phyloP scores from a whole-genome alignment of 2,329 filamentous ascomycete genomes.

The Tolypocladium guangdongense region DNA sequence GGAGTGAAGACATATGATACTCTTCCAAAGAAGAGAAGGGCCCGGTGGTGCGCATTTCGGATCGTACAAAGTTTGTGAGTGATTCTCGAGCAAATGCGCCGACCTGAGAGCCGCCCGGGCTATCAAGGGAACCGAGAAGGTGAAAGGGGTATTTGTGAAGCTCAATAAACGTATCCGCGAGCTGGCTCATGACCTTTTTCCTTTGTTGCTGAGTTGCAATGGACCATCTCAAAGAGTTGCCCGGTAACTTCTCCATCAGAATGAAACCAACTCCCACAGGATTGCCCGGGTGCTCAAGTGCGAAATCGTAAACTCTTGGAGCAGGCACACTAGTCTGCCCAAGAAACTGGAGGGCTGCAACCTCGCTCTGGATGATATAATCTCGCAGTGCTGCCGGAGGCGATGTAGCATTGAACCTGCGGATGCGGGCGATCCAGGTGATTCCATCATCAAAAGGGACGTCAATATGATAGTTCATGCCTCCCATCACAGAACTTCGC shows the following conservation, averaged over 20 bases:
- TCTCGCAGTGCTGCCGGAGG: slow-evolving; percentile 21
- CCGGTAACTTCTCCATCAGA: slow-evolving; percentile 29
- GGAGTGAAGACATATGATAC: slow-evolving; percentile 22
- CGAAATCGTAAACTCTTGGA: slow-evolving; percentile 26
- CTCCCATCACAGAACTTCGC: slow-evolving; percentile 28
- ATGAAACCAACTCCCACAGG: slow-evolving; percentile 28
- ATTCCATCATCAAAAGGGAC: slow-evolving; percentile 30
- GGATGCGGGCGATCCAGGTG: slow-evolving; percentile 30
- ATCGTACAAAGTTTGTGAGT: slow-evolving; percentile 20
- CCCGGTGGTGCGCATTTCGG: slow-evolving; percentile 17
- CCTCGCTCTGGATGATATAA: slow-evolving; percentile 27
- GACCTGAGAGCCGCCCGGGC: slow-evolving; percentile 14
- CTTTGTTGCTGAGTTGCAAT: slow-evolving; percentile 19
- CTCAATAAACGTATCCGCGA: slow-evolving; percentile 28
- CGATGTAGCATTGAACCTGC: slow-evolving; percentile 27
- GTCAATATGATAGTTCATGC: slow-evolving; percentile 33
- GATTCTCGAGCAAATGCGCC: slow-evolving; percentile 26
- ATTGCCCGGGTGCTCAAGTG: slow-evolving; percentile 17
- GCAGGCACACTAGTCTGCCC: slow-evolving; percentile 22
- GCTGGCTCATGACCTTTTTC: slow-evolving; percentile 22
- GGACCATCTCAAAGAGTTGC: slow-evolving; percentile 25
- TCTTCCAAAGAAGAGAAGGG: slow-evolving; percentile 24
- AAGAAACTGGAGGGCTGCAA: slow-evolving; percentile 29
- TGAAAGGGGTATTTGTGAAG: slow-evolving; percentile 24
- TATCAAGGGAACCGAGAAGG: slow-evolving; percentile 22